Conservation (phyloP, 2,329 filamentous ascomycete genomes). For the Pseudogymnoascus sp. region DNA sequence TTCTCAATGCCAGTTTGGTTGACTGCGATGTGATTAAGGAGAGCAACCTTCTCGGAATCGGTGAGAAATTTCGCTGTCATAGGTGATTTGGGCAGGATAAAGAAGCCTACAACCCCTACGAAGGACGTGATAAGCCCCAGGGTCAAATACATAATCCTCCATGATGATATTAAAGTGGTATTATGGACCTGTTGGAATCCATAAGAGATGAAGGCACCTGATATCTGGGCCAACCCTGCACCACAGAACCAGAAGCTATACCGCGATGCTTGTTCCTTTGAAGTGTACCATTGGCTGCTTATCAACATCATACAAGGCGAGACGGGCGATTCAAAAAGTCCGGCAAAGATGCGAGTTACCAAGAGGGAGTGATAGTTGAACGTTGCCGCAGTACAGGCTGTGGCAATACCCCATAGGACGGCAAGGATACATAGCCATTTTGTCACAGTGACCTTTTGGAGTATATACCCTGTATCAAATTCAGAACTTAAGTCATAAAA, state of each 20-base stretch:
- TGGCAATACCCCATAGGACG: slow-evolving; percentile 49
- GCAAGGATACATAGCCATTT: slow-evolving; percentile 55
- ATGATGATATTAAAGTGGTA: slow-evolving; percentile 33
- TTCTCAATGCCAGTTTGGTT: slow-evolving; percentile 52
- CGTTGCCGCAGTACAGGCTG: slow-evolving; percentile 45
- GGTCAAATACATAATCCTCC: slow-evolving; percentile 51
- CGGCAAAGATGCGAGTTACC: slow-evolving; percentile 48
- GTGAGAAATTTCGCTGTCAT: slow-evolving; percentile 35
- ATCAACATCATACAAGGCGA: slow-evolving; percentile 53
- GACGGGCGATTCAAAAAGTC: slow-evolving; percentile 53
- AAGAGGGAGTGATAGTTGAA: slow-evolving; percentile 46
- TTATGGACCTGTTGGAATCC: slow-evolving; percentile 43
- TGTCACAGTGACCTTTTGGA: slow-evolving; percentile 51
- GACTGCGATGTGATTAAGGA: slow-evolving; percentile 42
- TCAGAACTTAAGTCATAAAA: background rate
- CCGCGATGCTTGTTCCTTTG: slow-evolving; percentile 48
- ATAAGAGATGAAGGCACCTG: slow-evolving; percentile 40
- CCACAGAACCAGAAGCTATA: slow-evolving; percentile 56
- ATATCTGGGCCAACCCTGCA: slow-evolving; percentile 49
- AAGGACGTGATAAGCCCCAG: slow-evolving; percentile 39
- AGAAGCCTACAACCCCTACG: slow-evolving; percentile 35
- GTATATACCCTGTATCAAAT: slow-evolving; percentile 39
- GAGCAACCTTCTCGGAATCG: slow-evolving; percentile 34
- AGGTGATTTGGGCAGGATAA: slow-evolving; percentile 41
- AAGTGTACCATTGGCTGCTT: slow-evolving; percentile 51